Evolutionary conservation across 371 early-diverging fungal species (phyloP).

Genomic region (Chytridiales sp.): DNA sequence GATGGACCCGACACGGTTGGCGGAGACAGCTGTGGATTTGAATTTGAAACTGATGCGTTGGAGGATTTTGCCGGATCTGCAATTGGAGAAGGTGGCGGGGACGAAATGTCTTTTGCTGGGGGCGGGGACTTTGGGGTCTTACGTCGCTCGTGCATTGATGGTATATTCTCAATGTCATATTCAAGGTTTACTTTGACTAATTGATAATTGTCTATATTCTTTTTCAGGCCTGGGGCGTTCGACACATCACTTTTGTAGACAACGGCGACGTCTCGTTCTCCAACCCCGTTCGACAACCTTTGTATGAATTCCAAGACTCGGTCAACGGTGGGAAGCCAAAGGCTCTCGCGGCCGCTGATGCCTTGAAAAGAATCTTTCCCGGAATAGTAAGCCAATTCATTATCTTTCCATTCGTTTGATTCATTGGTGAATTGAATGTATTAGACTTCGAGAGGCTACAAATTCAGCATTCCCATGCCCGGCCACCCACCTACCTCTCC

Average conservation of each 20-base stretch:
- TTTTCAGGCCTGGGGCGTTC: constrained; percentile 87
- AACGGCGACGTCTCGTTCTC: constrained; percentile 89
- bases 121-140: constrained; percentile 94
- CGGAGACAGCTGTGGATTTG: constrained; percentile 85
- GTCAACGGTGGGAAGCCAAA: constrained; percentile 81
- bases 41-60: constrained; percentile 96
- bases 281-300: constrained; percentile 93
- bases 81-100: constrained; percentile 74
- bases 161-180: constrained; percentile 35
- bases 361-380: constrained; percentile 73
- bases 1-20: constrained; percentile 80
- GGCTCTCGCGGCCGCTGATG: constrained; percentile 80
- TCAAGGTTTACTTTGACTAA: neutral
- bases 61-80: constrained; percentile 81
- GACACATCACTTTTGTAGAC: constrained; percentile 91
- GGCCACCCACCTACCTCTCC: constrained; percentile 68
- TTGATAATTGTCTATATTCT: neutral
- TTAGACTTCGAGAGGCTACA: constrained; percentile 67
- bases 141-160: constrained; percentile 79
- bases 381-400: constrained; percentile 57
- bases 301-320: constrained; percentile 86
- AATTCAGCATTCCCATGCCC: constrained; percentile 90
- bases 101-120: constrained; percentile 85
- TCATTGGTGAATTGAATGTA: constrained; percentile 52
- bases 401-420: neutral